phyloP scores from a whole-genome alignment of 2,329 filamentous ascomycete species.

The Cladophialophora bantiana region DNA sequence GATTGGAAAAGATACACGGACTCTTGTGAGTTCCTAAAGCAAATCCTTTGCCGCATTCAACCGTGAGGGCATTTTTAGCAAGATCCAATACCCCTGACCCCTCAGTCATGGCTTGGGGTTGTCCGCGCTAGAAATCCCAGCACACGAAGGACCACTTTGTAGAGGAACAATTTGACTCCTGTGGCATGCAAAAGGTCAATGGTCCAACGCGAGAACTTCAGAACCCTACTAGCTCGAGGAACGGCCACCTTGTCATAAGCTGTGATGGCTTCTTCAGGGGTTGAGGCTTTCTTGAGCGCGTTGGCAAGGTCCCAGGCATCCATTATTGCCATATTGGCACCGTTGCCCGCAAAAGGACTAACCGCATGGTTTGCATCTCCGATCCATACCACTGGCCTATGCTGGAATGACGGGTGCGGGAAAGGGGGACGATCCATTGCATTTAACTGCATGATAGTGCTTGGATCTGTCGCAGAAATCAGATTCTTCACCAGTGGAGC shows the following conservation, averaged over 20 bases:
- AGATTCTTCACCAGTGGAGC: constrained; percentile 52
- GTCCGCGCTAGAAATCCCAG: constrained; percentile 9
- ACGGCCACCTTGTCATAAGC: constrained; percentile 50
- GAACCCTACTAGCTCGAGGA: constrained; percentile 40
- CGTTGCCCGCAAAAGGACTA: constrained; percentile 58
- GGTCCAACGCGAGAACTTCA: constrained; percentile 18
- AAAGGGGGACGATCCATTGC: constrained; percentile 57
- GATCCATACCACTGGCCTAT: constrained; percentile 52
- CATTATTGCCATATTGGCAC: constrained; percentile 57
- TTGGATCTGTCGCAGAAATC: constrained; percentile 50
- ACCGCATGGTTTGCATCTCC: constrained; percentile 61
- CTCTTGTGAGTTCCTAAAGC: not conserved
- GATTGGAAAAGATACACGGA: not conserved
- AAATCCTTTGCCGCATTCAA: not conserved
- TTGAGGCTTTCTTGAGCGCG: constrained; percentile 45
- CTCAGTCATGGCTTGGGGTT: not conserved
- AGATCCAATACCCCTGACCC: not conserved
- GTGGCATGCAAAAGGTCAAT: constrained; percentile 30
- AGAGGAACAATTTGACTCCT: constrained; percentile 21
- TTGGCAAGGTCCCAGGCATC: constrained; percentile 58
- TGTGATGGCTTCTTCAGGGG: constrained; percentile 42
- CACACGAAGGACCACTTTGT: constrained; percentile 16
- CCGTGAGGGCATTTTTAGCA: not conserved
- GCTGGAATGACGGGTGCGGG: constrained; percentile 44
- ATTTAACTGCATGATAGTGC: constrained; percentile 50